Evolutionary conservation across 2,329 filamentous ascomycete genomes (phyloP).

Genomic region (Venturia pyrina): DNA sequence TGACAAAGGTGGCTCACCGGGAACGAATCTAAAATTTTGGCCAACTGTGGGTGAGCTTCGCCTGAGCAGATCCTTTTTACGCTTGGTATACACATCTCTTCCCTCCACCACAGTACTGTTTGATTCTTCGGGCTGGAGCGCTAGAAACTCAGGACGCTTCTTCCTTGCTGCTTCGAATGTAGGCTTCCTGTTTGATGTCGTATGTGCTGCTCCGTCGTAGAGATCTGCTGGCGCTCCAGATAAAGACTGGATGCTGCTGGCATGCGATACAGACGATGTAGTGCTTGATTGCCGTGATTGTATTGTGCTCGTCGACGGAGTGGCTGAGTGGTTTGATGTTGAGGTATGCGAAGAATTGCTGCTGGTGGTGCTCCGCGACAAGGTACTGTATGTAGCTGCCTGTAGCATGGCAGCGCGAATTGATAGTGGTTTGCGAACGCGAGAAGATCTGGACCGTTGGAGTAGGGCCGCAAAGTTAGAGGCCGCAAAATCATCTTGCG

Average conservation of each 20-base stretch:
- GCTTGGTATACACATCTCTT: neutral
- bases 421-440: conserved; percentile 11
- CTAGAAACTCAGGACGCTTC: conserved; percentile 10
- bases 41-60: conserved; percentile 13
- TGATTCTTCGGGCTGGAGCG: conserved; percentile 6
- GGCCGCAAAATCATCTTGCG: neutral
- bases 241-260: neutral
- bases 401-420: conserved; percentile 12
- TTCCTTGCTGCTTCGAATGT: neutral
- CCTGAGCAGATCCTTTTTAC: conserved; percentile 8
- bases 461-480: conserved; percentile 10
- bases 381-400: conserved; percentile 9
- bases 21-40: conserved; percentile 10
- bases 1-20: conserved; percentile 4
- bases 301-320: neutral
- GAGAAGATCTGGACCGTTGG: conserved; percentile 11
- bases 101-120: neutral
- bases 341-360: neutral
- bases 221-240: neutral
- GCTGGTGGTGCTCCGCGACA: neutral
- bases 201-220: neutral
- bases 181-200: conserved; percentile 1
- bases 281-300: conserved; percentile 3
- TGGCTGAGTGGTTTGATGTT: neutral
- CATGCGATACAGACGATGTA: neutral